Percentiles rank a stretch among this genome's conserved stretches.
These are phyloP conservation scores for Podila horticola DNA, from an alignment of 192 early-diverging fungal species.

Conservation along the genomic window DNA sequence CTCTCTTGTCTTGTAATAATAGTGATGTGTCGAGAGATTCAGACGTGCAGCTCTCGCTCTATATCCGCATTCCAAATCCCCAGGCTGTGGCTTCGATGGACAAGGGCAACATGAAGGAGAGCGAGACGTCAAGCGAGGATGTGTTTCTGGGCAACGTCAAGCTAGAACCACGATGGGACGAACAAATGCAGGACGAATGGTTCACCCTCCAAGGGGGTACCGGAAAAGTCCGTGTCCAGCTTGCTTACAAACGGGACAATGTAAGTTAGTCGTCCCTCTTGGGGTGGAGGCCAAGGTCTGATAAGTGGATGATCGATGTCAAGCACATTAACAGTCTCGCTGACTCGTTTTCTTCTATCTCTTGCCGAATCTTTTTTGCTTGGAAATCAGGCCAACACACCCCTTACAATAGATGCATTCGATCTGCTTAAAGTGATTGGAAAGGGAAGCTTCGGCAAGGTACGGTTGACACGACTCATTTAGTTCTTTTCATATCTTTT, in stretches of 20 bases:
- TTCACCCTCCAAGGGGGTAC: constrained; percentile 71
- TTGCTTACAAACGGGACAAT: constrained; percentile 76
- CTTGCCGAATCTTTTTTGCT: not conserved
- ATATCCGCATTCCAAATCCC: constrained; percentile 60
- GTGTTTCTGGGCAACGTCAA: constrained; percentile 66
- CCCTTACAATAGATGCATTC: constrained; percentile 90
- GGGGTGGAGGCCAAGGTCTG: not conserved
- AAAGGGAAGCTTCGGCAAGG: constrained; percentile 97
- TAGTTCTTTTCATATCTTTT: not conserved
- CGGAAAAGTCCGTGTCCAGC: constrained; percentile 77
- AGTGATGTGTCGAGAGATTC: constrained; percentile 72
- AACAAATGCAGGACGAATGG: constrained; percentile 71
- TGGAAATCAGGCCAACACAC: constrained; percentile 65
- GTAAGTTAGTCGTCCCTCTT: constrained; percentile 32
- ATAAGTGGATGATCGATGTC: too few relatives aligned
- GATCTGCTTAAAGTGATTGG: constrained; percentile 96
- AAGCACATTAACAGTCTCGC: too few relatives aligned
- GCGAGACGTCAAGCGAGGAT: constrained; percentile 50
- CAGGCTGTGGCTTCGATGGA: constrained; percentile 49
- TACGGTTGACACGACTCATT: constrained; percentile 37
- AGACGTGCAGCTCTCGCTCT: constrained; percentile 68
- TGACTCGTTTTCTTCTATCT: not conserved
- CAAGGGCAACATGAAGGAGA: constrained; percentile 51
- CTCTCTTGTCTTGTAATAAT: constrained; percentile 9
- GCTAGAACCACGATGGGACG: constrained; percentile 60